A percentile compares a stretch with the other conserved stretches of the same genome.
Conservation (phyloP, 2,329 filamentous ascomycete genomes). For the Stagonosporopsis rhizophila region DNA sequence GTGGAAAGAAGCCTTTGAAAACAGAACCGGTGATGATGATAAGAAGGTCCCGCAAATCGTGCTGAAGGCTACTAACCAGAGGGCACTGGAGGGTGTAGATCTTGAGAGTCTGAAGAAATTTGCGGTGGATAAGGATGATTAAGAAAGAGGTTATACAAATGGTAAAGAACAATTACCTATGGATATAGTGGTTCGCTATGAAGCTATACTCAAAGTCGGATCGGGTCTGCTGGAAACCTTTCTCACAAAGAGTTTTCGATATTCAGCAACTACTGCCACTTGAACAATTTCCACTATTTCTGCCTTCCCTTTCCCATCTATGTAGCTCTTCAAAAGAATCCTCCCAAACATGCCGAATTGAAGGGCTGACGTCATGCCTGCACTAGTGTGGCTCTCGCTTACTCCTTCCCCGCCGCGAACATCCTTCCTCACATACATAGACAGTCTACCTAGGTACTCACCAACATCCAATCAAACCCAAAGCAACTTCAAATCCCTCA, state of each 20-base stretch:
- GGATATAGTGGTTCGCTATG: neutral
- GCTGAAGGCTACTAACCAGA: slow-evolving; percentile 61
- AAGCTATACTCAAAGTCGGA: neutral
- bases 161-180: neutral
- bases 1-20: slow-evolving; percentile 67
- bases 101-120: slow-evolving; percentile 60
- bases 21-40: slow-evolving; percentile 57
- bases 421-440: neutral
- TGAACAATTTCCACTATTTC: too few relatives aligned
- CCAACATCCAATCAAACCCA: neutral
- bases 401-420: neutral
- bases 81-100: slow-evolving; percentile 57
- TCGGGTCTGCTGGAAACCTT: neutral
- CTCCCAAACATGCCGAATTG: neutral
- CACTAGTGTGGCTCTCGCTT: slow-evolving; percentile 7
- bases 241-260: too few relatives aligned
- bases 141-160: neutral
- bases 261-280: too few relatives aligned
- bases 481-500: neutral
- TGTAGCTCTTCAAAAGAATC: neutral
- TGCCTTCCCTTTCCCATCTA: neutral
- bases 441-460: slow-evolving; percentile 13
- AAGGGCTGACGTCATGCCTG: slow-evolving; percentile 12
- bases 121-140: slow-evolving; percentile 50
- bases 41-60: slow-evolving; percentile 58